A percentile compares a stretch with the other conserved stretches of the same genome.
These are phyloP conservation scores for Santalum album DNA, from an alignment of 164 flowering plant species.

Conservation along the genomic window DNA sequence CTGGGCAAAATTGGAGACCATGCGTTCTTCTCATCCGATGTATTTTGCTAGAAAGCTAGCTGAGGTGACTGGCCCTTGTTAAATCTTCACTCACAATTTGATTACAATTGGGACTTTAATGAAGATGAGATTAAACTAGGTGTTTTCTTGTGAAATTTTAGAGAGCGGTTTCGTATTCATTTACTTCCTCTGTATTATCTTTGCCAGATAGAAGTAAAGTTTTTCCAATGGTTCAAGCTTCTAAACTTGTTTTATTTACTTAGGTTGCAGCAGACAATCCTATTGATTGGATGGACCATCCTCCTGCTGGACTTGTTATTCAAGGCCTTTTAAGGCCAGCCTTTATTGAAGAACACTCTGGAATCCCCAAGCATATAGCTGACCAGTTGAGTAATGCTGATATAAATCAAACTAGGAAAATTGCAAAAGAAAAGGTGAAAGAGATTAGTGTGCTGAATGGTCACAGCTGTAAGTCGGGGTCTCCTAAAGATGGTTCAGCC, in stretches of 20 bases:
- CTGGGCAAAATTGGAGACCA: slow-evolving; percentile 93
- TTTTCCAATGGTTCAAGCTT: neutral
- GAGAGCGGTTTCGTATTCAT: neutral
- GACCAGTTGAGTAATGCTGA: slow-evolving; percentile 20
- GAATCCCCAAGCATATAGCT: slow-evolving; percentile 43
- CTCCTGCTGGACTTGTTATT: slow-evolving; percentile 62
- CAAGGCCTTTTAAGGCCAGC: slow-evolving; percentile 82
- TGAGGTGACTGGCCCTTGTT: slow-evolving; percentile 55
- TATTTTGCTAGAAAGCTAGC: slow-evolving; percentile 72
- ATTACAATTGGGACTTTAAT: neutral
- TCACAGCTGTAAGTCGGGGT: slow-evolving; percentile 23
- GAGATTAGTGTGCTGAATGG: slow-evolving; percentile 27
- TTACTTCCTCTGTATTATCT: no score
- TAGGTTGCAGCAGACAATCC: slow-evolving; percentile 64
- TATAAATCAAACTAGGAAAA: slow-evolving; percentile 14
- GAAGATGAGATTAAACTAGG: neutral
- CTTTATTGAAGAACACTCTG: slow-evolving; percentile 52
- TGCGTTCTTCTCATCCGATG: slow-evolving; percentile 90
- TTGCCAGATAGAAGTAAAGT: no score
- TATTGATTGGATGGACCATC: slow-evolving; percentile 71
- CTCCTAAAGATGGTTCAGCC: slow-evolving; percentile 32
- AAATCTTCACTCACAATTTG: no score
- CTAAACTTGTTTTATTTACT: slow-evolving; percentile 1
- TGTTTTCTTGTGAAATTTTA: neutral
- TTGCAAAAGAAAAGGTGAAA: slow-evolving; percentile 21